Base-by-base conservation (phyloP, 345 rosid species). In the Bretschneidera sinensis region DNA sequence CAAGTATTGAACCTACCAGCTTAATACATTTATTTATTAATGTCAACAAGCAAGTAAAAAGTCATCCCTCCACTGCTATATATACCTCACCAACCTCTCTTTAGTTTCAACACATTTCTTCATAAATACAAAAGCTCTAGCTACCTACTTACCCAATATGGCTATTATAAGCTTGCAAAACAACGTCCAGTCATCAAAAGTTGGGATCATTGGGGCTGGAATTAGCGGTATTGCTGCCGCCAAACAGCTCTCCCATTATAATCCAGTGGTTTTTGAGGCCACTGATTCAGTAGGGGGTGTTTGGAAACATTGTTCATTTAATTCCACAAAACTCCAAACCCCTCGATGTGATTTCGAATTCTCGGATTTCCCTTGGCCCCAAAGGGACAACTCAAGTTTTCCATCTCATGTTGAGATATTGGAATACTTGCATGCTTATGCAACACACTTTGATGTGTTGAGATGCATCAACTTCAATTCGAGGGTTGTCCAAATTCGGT, bases 171-270 rank as follows among this genome's bases (percentile, higher is more conserved):
- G n/a, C n/a, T n/a, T n/a, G n/a, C n/a, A n/a, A n/a, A n/a, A n/a
- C n/a, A n/a, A n/a, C n/a, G n/a, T 34, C 6, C 51, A 47, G 23
- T 66, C 28, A 51, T 77, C 86, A 0, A 71, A 65, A 68, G 61
- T 82, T 21, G 85, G 84, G 55, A 81, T 85, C 20, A 69, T 85
- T 8, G 91, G 91, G 11, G 91, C 78, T 22, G 88, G 91, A 2
- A 79, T 85, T 21, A 85, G 88, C 21, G 88, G 88, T 1, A 20
- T 85, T 49, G 78, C 83, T 3, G 81, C 83, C 6, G 75, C 69
- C 21, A 79, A 79, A 59, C 78, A 73, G 72, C 78, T 79, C 24
- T 56, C 68, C 28, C 65, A 24, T 43, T 52, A 76, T 54, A 25
- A 51, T 23, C 81, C 83, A 0, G 6, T 76, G 24, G 70, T 76